These are phyloP conservation scores for Apiospora pterosperma DNA, from an alignment of 2,329 filamentous ascomycete species.

Conservation along the genomic window DNA sequence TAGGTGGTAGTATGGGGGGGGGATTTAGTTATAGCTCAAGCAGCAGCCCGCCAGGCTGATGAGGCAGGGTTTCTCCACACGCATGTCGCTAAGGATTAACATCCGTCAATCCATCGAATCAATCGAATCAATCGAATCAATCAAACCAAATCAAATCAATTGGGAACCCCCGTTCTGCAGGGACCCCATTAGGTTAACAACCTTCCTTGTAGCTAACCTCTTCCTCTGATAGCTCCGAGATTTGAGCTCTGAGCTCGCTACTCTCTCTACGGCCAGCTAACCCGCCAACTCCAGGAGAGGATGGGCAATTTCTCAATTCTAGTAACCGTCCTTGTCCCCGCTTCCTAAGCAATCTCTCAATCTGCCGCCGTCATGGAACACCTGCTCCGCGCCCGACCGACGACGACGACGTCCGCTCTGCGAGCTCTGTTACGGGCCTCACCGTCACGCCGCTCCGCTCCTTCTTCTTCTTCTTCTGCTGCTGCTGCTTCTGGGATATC, in stretches of 20 bases:
- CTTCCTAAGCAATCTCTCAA: not conserved
- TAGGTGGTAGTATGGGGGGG: too few relatives aligned
- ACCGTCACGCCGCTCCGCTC: too few relatives aligned
- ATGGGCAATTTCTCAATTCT: not conserved
- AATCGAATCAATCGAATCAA: not conserved
- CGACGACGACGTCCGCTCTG: not conserved
- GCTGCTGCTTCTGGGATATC: not conserved
- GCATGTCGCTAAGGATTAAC: not conserved
- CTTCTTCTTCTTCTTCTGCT: not conserved
- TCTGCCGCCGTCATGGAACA: not conserved
- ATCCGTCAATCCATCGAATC: not conserved
- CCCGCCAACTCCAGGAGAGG: not conserved
- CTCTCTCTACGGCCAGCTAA: not conserved
- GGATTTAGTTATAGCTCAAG: not conserved
- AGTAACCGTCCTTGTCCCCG: not conserved
- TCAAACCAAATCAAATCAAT: not conserved
- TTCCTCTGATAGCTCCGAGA: too few relatives aligned
- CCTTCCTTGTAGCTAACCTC: too few relatives aligned
- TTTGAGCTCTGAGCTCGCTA: too few relatives aligned
- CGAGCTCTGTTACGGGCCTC: not conserved
- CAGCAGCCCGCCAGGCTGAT: not conserved
- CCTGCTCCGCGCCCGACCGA: not conserved
- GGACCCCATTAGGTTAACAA: too few relatives aligned
- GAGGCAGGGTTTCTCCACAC: not conserved
- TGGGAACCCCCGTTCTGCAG: too few relatives aligned